Conservation (phyloP, 768 basidiomycete species). For the Lentinula sp. region DNA sequence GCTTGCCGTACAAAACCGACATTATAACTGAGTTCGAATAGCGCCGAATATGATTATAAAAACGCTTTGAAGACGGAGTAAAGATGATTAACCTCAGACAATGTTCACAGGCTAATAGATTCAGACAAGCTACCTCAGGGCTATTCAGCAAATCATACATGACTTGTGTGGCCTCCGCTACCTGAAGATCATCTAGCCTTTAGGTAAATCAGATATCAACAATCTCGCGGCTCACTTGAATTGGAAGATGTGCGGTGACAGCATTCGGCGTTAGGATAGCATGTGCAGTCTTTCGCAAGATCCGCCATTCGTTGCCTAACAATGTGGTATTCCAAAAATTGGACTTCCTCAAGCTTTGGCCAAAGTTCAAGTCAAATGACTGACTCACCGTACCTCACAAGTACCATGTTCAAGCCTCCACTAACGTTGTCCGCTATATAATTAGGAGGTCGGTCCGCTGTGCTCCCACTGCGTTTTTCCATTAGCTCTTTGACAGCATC, state of each 20-base stretch:
- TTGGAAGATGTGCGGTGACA: conserved; percentile 14
- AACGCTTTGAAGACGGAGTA: conserved; percentile 13
- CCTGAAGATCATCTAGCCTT: conserved; percentile 7
- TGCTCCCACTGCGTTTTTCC: conserved; percentile 18
- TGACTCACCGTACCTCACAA: conserved; percentile 12
- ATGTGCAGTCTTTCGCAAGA: conserved; percentile 10
- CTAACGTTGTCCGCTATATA: conserved; percentile 15
- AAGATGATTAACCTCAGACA: not conserved
- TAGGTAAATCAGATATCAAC: not conserved
- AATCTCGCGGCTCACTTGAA: not conserved
- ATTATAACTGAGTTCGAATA: conserved; percentile 24
- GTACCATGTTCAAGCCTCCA: conserved; percentile 13
- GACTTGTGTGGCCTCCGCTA: conserved; percentile 18
- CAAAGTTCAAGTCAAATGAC: not conserved
- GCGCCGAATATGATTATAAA: conserved; percentile 22
- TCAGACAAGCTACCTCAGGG: conserved; percentile 14
- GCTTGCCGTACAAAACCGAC: conserved; percentile 24
- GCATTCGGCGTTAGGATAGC: conserved; percentile 15
- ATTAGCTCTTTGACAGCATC: conserved; percentile 19
- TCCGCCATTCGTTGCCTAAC: conserved; percentile 8
- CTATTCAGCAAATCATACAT: conserved; percentile 18
- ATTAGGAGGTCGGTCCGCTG: conserved; percentile 18
- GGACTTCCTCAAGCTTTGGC: too few species aligned
- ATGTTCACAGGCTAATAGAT: too few species aligned
- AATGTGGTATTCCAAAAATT: too few species aligned